These are phyloP conservation scores for Vitis rotundifolia DNA, from an alignment of 164 flowering plant genomes.

Conservation along the genomic window DNA sequence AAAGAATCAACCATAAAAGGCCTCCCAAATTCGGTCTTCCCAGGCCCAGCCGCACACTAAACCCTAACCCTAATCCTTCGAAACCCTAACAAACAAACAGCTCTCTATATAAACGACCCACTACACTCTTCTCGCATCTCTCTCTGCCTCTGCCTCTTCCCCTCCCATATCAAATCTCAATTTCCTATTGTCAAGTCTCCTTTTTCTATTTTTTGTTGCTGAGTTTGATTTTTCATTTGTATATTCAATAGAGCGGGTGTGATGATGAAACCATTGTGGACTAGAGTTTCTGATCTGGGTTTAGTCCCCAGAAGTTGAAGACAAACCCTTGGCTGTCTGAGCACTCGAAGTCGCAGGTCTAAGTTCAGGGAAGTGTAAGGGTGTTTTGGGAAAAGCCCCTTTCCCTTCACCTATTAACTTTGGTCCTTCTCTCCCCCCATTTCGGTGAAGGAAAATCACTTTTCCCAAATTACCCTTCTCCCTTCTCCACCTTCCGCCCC, in stretches of 20 bases:
- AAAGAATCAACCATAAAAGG: too few species aligned
- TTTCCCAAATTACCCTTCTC: slow-evolving; percentile 5
- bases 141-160: neutral
- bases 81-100: too few species aligned
- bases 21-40: too few species aligned
- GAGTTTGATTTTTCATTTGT: slow-evolving; percentile 24
- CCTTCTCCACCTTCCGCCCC: neutral
- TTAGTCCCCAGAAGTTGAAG: slow-evolving; percentile 38
- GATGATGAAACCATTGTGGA: slow-evolving; percentile 49
- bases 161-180: too few species aligned
- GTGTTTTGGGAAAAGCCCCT: neutral
- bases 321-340: slow-evolving; percentile 91
- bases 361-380: neutral
- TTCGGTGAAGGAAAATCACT: neutral
- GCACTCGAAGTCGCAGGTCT: slow-evolving; percentile 18
- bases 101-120: too few species aligned
- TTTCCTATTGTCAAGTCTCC: too few species aligned
- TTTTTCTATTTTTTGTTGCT: too few species aligned
- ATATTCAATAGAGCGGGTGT: slow-evolving; percentile 10
- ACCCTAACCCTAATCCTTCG: too few species aligned
- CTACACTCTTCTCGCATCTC: too few species aligned
- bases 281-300: slow-evolving; percentile 84
- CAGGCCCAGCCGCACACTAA: too few species aligned
- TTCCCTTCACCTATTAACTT: neutral
- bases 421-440: neutral